Evolutionary conservation across 2,329 filamentous ascomycete genomes (phyloP).

Genomic region (Aspergillus puulaauensis): DNA sequence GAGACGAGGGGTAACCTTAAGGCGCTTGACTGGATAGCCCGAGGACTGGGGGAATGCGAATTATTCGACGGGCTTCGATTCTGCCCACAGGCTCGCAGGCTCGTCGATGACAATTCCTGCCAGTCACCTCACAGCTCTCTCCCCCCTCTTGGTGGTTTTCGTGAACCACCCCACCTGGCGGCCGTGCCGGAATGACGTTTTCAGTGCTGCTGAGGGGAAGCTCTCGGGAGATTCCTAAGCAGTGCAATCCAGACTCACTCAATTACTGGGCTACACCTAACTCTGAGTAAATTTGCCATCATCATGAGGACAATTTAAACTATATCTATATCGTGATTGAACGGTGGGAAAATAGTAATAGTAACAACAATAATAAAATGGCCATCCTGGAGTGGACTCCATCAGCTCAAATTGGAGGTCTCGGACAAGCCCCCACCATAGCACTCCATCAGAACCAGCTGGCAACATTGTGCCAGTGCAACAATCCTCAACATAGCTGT

Average conservation of each 20-base stretch:
- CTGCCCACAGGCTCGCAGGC: neutral
- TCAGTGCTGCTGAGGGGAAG: conserved; percentile 8
- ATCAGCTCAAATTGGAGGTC: neutral
- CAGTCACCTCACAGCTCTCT: neutral
- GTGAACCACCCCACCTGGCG: conserved; percentile 19
- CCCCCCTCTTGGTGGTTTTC: conserved; percentile 6
- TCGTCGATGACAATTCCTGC: neutral
- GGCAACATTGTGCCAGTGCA: neutral
- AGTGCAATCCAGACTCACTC: conserved; percentile 10
- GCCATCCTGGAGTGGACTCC: neutral
- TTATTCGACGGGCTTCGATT: conserved; percentile 6
- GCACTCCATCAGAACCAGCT: neutral
- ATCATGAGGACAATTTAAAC: neutral
- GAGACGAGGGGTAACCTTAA: conserved; percentile 14
- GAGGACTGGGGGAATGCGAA: neutral
- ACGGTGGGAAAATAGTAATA: neutral
- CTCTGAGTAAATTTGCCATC: neutral
- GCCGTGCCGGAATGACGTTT: conserved; percentile 26
- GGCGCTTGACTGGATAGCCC: conserved; percentile 1
- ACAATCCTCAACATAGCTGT: neutral
- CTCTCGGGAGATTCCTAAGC: conserved; percentile 20
- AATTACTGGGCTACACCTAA: too few species aligned
- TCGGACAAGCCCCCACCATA: conserved; percentile 1
- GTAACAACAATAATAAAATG: neutral
- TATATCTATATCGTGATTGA: neutral